A percentile compares a stretch with the other conserved stretches of the same genome.
These are phyloP conservation scores for Apiospora marii DNA, from an alignment of 2,329 filamentous ascomycete genomes.

Conservation along the genomic window DNA sequence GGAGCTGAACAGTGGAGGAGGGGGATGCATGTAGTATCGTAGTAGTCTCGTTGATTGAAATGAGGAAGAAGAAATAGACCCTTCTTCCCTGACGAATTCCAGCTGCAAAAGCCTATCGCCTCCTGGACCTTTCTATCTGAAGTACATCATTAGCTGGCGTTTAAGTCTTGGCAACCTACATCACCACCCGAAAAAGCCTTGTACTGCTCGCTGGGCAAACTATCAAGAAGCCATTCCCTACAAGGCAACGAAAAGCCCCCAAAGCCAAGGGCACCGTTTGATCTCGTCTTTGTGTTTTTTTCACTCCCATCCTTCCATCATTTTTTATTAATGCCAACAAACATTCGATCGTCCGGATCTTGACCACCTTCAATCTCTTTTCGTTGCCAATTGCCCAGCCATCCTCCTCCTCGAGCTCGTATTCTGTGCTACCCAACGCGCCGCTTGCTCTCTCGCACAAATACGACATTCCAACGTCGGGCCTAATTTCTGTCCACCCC, in stretches of 20 bases:
- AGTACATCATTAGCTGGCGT: neutral
- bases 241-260: neutral
- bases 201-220: neutral
- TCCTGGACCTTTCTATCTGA: neutral
- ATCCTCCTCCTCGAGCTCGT: neutral
- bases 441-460: neutral
- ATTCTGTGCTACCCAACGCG: constrained; percentile 2
- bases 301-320: neutral
- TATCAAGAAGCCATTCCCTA: constrained; percentile 5
- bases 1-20: neutral
- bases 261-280: neutral
- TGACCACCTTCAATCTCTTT: neutral
- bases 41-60: neutral
- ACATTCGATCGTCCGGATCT: neutral
- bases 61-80: neutral
- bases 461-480: neutral
- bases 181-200: neutral
- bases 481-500: neutral
- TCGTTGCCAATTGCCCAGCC: neutral
- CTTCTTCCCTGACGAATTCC: neutral
- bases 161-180: neutral
- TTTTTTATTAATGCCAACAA: neutral
- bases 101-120: neutral
- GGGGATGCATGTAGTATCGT: neutral
- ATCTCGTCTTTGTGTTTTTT: neutral